These are phyloP conservation scores for Theobroma cacao DNA, from an alignment of 345 rosid species.

Conservation along the genomic window DNA sequence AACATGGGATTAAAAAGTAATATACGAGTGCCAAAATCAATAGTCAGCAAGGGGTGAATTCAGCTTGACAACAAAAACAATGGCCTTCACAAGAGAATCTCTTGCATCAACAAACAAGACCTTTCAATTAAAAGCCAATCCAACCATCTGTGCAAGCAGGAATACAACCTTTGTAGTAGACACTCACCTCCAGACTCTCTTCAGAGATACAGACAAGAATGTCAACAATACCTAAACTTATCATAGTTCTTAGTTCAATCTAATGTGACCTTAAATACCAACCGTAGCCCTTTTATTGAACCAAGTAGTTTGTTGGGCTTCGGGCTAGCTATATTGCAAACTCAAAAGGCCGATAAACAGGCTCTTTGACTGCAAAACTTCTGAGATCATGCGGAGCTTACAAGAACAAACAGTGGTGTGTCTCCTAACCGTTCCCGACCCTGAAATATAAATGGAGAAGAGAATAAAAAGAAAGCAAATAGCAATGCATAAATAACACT, in stretches of 20 bases:
- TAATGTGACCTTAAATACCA: neutral
- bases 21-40: too few species aligned
- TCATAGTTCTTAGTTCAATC: neutral
- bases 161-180: neutral
- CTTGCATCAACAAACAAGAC: neutral
- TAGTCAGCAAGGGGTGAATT: neutral
- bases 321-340: constrained; percentile 13
- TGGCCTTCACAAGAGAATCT: neutral
- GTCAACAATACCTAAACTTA: neutral
- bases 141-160: neutral
- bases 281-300: neutral
- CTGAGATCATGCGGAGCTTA: constrained; percentile 39
- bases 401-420: constrained; percentile 74
- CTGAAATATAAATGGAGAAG: constrained; percentile 29
- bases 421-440: constrained; percentile 80
- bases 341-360: neutral
- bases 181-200: neutral
- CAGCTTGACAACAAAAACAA: neutral
- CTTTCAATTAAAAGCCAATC: neutral
- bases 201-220: neutral
- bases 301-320: neutral
- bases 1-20: too few species aligned
- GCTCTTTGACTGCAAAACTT: neutral
- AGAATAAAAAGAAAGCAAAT: neutral
- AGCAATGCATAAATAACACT: neutral